A percentile compares a stretch with the other conserved stretches of the same genome.
These are phyloP conservation scores for Mitragyna speciosa DNA, from an alignment of 257 asterid species.

Conservation along the genomic window DNA sequence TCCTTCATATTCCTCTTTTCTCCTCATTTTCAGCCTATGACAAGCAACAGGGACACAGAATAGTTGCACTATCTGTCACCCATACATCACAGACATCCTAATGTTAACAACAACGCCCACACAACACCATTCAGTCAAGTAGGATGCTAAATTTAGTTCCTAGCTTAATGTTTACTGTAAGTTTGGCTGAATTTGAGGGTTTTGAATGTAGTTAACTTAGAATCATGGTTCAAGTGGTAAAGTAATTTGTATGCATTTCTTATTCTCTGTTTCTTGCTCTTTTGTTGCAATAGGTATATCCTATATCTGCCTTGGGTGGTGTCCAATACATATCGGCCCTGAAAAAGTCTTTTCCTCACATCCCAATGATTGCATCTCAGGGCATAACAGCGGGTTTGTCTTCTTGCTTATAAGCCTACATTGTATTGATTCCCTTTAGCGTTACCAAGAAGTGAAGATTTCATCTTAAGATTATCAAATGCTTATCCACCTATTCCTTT, in stretches of 20 bases:
- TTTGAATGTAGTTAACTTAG: not conserved
- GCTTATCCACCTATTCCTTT: not conserved
- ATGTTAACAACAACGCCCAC: no score
- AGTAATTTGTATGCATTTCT: not conserved
- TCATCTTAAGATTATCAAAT: not conserved
- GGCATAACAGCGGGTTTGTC: constrained; percentile 67
- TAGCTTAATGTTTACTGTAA: no score
- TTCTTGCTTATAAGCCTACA: constrained; percentile 2
- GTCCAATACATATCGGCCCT: constrained; percentile 62
- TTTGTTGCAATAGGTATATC: constrained; percentile 57
- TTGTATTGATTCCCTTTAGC: not conserved
- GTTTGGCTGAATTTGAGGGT: not conserved
- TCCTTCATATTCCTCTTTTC: no score
- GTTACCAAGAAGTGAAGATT: not conserved
- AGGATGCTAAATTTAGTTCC: no score
- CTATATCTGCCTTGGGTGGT: constrained; percentile 79
- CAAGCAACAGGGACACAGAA: no score
- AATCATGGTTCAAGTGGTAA: not conserved
- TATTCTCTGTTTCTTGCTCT: not conserved
- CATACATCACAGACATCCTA: no score
- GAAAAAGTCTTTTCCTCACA: constrained; percentile 69
- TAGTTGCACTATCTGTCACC: no score
- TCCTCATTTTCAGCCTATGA: no score
- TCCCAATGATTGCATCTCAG: constrained; percentile 87
- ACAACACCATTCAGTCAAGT: no score